Conservation (phyloP, 2,329 filamentous ascomycete species). For the Epichloe uncinata region DNA sequence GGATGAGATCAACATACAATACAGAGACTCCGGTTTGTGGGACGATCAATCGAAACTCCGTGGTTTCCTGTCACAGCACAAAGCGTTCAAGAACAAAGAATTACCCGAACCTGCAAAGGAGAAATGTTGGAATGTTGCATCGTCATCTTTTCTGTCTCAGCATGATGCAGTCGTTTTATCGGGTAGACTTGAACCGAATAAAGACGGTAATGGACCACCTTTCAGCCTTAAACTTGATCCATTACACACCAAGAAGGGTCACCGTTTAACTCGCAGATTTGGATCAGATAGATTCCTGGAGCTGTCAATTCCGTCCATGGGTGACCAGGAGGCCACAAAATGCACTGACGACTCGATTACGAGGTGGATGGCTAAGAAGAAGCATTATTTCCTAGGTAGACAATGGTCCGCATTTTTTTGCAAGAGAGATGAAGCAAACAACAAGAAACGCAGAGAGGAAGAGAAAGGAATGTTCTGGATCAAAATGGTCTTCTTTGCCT, state of each 20-base stretch:
- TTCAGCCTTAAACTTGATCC: constrained; percentile 35
- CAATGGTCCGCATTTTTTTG: constrained; percentile 35
- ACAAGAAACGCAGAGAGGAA: constrained; percentile 1
- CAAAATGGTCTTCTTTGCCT: constrained; percentile 39
- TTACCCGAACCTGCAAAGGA: constrained; percentile 34
- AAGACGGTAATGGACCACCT: constrained; percentile 22
- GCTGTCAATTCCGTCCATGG: constrained; percentile 34
- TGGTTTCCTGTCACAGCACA: constrained; percentile 23
- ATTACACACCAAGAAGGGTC: constrained; percentile 32
- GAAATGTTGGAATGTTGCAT: constrained; percentile 32
- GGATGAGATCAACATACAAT: constrained; percentile 19
- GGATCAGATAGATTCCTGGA: constrained; percentile 47
- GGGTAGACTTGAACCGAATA: constrained; percentile 26
- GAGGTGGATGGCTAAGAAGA: constrained; percentile 14
- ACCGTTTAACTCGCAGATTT: constrained; percentile 41
- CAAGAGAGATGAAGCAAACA: constrained; percentile 25
- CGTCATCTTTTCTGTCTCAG: constrained; percentile 22
- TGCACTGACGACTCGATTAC: constrained; percentile 20
- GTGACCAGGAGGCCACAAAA: constrained; percentile 14
- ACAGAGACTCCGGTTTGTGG: constrained; percentile 23
- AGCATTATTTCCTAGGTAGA: constrained; percentile 32
- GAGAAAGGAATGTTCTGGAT: background rate
- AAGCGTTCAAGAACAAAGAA: constrained; percentile 27
- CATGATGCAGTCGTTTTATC: constrained; percentile 29
- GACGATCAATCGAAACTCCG: constrained; percentile 31